These are phyloP conservation scores for Clitopilus passeckerianus DNA, from an alignment of 768 basidiomycete genomes.

Conservation along the genomic window DNA sequence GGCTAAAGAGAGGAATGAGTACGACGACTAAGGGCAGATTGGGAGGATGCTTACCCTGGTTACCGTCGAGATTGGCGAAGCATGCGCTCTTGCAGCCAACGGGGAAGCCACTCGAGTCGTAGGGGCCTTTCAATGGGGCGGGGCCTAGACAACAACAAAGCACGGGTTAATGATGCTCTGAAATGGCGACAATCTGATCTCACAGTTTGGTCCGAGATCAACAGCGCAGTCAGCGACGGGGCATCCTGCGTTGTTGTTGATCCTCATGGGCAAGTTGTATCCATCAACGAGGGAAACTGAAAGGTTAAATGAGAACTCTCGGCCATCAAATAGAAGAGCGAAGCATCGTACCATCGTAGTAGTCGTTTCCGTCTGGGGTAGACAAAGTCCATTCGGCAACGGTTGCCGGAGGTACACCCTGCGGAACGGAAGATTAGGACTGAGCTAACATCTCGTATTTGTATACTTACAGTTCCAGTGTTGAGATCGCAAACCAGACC, in stretches of 20 bases:
- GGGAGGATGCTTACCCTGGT: conserved; percentile 12
- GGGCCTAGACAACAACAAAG: conserved; percentile 25
- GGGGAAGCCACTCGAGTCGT: conserved; percentile 37
- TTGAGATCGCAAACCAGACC: conserved; percentile 51
- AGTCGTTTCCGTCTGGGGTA: conserved; percentile 38
- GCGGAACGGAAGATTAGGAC: not conserved
- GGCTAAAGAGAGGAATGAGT: conserved; percentile 4
- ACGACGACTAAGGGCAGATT: not conserved
- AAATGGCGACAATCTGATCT: not conserved
- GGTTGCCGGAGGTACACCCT: conserved; percentile 65
- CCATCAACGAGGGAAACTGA: conserved; percentile 56
- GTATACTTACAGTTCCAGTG: conserved; percentile 40
- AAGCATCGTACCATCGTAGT: conserved; percentile 47
- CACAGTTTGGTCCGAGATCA: conserved; percentile 49
- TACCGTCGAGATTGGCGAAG: conserved; percentile 25
- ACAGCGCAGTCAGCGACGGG: conserved; percentile 44
- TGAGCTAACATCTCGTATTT: not conserved
- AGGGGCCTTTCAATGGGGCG: conserved; percentile 38
- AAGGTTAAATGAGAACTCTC: not conserved
- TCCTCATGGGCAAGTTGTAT: conserved; percentile 52
- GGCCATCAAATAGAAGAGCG: not conserved
- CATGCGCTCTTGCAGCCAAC: conserved; percentile 55
- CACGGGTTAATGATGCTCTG: not conserved
- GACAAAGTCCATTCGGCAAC: conserved; percentile 64
- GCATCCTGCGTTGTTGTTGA: conserved; percentile 46